These are phyloP conservation scores for Fraxinus angustifolia DNA, from an alignment of 305 asterid species.

Conservation along the genomic window DNA sequence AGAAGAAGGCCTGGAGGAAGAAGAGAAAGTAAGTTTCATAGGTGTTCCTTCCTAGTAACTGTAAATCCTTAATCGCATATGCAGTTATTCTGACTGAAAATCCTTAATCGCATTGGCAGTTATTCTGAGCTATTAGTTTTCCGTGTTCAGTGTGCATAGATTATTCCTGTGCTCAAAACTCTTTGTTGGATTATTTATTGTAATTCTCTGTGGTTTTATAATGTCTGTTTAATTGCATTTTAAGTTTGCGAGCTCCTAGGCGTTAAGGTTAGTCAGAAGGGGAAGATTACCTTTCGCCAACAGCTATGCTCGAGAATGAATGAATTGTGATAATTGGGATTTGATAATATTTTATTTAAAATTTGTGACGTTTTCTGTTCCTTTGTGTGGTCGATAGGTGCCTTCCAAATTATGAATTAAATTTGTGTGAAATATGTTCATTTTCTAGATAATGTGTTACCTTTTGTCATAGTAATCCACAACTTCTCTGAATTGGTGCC, in stretches of 20 bases:
- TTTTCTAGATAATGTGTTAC: not conserved
- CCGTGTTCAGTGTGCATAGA: not conserved
- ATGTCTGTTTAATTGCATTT: not conserved
- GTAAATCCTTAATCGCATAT: not conserved
- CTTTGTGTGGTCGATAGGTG: not conserved
- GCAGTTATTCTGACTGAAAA: not conserved
- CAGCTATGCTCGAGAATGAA: not conserved
- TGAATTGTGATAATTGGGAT: not conserved
- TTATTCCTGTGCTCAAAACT: not conserved
- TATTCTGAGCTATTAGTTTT: not conserved
- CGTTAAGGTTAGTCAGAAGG: not conserved
- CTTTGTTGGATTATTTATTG: not conserved
- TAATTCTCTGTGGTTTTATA: not conserved
- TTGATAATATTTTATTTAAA: not conserved
- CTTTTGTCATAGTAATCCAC: not conserved
- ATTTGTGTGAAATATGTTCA: not conserved
- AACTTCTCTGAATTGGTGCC: not conserved
- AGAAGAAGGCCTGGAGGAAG: slow-evolving; percentile 43
- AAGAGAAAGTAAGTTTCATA: slow-evolving; percentile 31
- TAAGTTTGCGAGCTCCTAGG: not conserved
- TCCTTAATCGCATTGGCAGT: not conserved
- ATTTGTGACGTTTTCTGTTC: not conserved
- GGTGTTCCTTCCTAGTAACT: not conserved
- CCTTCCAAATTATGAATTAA: not conserved
- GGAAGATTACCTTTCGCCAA: not conserved